These are phyloP conservation scores for Olyra latifolia DNA, from an alignment of 176 grass and related monocot genomes.

Conservation along the genomic window DNA sequence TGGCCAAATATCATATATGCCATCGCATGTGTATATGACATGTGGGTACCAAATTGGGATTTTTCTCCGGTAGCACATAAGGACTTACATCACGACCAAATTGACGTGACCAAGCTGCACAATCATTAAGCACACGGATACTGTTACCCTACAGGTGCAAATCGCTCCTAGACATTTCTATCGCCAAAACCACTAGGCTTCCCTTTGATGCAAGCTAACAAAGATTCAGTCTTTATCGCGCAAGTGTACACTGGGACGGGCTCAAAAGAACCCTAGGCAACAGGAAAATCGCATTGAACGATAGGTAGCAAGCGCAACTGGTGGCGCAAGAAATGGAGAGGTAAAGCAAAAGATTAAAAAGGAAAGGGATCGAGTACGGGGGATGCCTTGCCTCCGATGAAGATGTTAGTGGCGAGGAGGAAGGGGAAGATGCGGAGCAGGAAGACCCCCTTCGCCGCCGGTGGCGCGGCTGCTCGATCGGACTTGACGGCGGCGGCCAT, in stretches of 20 bases:
- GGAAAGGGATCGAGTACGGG: constrained; percentile 13
- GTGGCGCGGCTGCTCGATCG: constrained; percentile 5
- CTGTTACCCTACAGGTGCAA: neutral
- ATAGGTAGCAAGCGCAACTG: neutral
- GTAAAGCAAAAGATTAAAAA: neutral
- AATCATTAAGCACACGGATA: neutral
- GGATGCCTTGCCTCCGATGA: constrained; percentile 60
- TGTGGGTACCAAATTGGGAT: too few relatives aligned
- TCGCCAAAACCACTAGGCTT: neutral
- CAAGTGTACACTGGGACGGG: neutral
- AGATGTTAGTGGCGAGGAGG: constrained; percentile 72
- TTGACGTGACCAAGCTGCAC: neutral
- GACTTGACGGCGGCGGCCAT: constrained; percentile 38
- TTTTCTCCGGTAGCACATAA: too few relatives aligned
- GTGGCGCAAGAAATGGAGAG: neutral
- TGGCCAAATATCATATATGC: too few relatives aligned
- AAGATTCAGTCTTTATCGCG: neutral
- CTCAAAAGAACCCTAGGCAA: neutral
- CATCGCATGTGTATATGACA: too few relatives aligned
- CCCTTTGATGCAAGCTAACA: neutral
- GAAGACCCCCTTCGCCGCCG: constrained; percentile 49
- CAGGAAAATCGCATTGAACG: neutral
- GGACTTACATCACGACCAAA: constrained; percentile 1
- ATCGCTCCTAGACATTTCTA: neutral
- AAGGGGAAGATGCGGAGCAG: constrained; percentile 78